Evolutionary conservation across 2,329 filamentous ascomycete species (phyloP), one percentile per base, ranked within the genome.

Genomic region (Xylaria sp.): DNA sequence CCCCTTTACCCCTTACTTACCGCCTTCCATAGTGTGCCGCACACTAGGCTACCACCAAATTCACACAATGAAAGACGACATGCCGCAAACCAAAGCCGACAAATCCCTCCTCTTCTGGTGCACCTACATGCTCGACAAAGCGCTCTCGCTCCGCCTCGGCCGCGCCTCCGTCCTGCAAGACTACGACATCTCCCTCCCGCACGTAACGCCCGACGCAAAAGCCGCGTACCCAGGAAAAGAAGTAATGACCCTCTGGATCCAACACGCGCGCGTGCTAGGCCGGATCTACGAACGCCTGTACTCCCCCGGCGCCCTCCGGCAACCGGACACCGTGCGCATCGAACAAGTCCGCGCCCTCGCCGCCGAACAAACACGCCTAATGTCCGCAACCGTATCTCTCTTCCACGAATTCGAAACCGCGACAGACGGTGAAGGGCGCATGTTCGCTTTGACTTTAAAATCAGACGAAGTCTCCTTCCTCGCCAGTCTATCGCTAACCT

Each of bases 221-320:
- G 73, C 73, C 20, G 70, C 72, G 23, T 76, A 75, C 55, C 77
- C 84, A 12, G 73, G 76, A 6, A 74, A 74, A 5, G 77, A 78
- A 25, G 80, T 82, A 9, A 85, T 86, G 67, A 76, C 79, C 12
- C 73, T 84, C 1, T 89, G 87, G 85, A 82, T 87, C 37, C 76
- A 81, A 55, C 81, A 86, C 13, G 84, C 86, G n/a, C 82, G 81
- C n/a, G 83, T 87, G 9, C 85, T 89, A 63, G 86, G 87, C 2
- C 82, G 84, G 4, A 84, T 89, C 32, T 89, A 89, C 68, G 84
- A 88, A 73, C 79, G 84, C 3, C 76, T 89, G 1, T 89, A 89
- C 72, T 82, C 80, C 34, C 81, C 81, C 1, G 81, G 80, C 4
- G 80, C 82, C 0, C 77, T 83, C 18, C 75, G 77, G 1, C 79